Percentiles rank a stretch among this genome's conserved stretches.
Evolutionary conservation across 148 eudicot genomes (phyloP).

Genomic region (Pouteria glomerata): DNA sequence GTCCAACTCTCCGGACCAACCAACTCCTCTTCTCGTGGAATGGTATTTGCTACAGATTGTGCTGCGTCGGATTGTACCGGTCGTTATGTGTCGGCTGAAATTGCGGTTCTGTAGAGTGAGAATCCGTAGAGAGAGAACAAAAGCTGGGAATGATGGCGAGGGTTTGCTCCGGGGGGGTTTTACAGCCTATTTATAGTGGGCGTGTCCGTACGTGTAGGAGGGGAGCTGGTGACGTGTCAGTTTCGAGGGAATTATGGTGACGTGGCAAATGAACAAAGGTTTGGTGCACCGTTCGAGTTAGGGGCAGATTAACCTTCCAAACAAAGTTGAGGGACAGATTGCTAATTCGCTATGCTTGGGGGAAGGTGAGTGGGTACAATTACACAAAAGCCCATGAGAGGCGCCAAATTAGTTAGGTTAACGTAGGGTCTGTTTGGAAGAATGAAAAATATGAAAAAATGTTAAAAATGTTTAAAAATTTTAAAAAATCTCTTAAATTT

Average conservation of each 20-base stretch:
- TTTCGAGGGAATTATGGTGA: background rate
- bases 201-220: background rate
- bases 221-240: constrained; percentile 1
- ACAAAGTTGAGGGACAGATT: too few species aligned
- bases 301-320: too few species aligned
- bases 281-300: background rate
- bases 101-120: background rate
- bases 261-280: constrained; percentile 9
- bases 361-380: background rate
- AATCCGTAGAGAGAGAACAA: background rate
- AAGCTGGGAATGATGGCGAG: constrained; percentile 18
- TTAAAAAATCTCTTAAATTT: too few species aligned
- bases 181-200: too few species aligned
- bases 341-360: background rate
- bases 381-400: too few species aligned
- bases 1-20: background rate
- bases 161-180: too few species aligned
- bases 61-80: background rate
- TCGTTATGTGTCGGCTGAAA: background rate
- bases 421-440: too few species aligned
- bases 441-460: too few species aligned
- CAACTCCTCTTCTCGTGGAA: background rate
- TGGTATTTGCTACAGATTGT: background rate
- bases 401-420: too few species aligned
- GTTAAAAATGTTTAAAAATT: too few species aligned